phyloP scores from a whole-genome alignment of 768 basidiomycete genomes.

The Myochromella boudieri region DNA sequence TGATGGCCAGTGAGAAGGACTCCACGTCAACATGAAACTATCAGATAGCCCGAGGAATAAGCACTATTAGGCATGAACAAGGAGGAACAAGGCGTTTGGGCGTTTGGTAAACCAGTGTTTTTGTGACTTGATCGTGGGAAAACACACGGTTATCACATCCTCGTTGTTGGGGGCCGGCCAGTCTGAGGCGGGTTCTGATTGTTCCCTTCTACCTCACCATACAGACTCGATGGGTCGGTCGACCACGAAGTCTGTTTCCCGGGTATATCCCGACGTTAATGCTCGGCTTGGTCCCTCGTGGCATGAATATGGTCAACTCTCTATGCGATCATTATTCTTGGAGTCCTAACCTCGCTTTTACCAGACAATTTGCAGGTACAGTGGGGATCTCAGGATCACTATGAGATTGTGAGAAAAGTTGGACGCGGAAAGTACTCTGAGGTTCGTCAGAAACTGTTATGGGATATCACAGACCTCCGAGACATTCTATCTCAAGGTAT shows the following conservation, averaged over 20 bases:
- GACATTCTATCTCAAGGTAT: slow-evolving; percentile 53
- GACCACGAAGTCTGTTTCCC: slow-evolving; percentile 75
- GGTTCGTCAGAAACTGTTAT: slow-evolving; percentile 41
- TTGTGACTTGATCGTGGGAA: slow-evolving; percentile 25
- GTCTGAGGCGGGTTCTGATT: slow-evolving; percentile 10
- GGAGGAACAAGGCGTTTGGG: too few relatives aligned
- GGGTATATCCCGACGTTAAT: slow-evolving; percentile 89
- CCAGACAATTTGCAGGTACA: slow-evolving; percentile 95
- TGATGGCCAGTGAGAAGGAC: slow-evolving; percentile 37
- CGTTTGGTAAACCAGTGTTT: not conserved
- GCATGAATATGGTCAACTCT: slow-evolving; percentile 86
- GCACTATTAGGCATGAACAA: too few relatives aligned
- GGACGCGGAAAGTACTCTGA: slow-evolving; percentile 95
- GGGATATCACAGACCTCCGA: slow-evolving; percentile 9
- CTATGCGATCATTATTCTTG: slow-evolving; percentile 12
- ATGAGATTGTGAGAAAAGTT: slow-evolving; percentile 96
- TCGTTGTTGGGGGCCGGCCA: slow-evolving; percentile 1
- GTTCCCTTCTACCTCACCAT: slow-evolving; percentile 7
- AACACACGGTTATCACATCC: slow-evolving; percentile 19
- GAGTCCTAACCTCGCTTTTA: slow-evolving; percentile 21
- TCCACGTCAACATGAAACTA: too few relatives aligned
- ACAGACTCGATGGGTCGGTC: slow-evolving; percentile 62
- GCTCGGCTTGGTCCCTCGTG: slow-evolving; percentile 83
- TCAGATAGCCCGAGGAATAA: too few relatives aligned
- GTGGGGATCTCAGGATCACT: slow-evolving; percentile 97